These are phyloP conservation scores for Wickerhamomyces chambardii DNA, from an alignment of 805 yeast species.

Conservation along the genomic window DNA sequence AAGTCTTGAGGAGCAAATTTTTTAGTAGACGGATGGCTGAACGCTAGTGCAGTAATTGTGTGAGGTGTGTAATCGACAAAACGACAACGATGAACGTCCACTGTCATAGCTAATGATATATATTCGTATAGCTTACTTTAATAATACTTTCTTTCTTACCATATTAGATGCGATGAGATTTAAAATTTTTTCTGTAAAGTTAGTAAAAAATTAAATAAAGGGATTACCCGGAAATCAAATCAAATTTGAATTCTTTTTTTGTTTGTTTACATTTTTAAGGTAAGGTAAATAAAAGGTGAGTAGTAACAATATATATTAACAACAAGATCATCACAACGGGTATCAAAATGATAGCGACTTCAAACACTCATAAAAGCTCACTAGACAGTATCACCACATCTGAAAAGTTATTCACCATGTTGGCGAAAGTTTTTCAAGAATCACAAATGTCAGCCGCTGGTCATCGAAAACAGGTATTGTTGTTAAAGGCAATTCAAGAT, in stretches of 20 bases:
- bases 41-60: constrained; percentile 72
- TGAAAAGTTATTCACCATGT: constrained; percentile 33
- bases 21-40: constrained; percentile 50
- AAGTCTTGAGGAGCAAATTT: constrained; percentile 43
- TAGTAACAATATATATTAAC: neutral
- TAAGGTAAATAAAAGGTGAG: neutral
- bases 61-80: constrained; percentile 87
- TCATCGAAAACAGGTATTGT: constrained; percentile 64
- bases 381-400: constrained; percentile 15
- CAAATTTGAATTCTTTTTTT: too few relatives aligned
- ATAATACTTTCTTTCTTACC: too few relatives aligned
- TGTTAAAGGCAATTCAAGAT: constrained; percentile 48
- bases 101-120: neutral
- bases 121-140: too few relatives aligned
- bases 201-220: neutral
- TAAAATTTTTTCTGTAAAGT: neutral
- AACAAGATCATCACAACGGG: too few relatives aligned
- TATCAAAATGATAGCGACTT: too few relatives aligned
- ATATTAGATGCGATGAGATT: neutral
- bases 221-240: too few relatives aligned
- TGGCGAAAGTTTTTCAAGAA: constrained; percentile 69
- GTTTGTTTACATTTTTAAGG: neutral
- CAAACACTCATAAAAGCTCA: too few relatives aligned
- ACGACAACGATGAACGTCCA: constrained; percentile 69
- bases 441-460: constrained; percentile 69